Evolutionary conservation across 768 basidiomycete genomes (phyloP).

Genomic region (Pholiota microspora): DNA sequence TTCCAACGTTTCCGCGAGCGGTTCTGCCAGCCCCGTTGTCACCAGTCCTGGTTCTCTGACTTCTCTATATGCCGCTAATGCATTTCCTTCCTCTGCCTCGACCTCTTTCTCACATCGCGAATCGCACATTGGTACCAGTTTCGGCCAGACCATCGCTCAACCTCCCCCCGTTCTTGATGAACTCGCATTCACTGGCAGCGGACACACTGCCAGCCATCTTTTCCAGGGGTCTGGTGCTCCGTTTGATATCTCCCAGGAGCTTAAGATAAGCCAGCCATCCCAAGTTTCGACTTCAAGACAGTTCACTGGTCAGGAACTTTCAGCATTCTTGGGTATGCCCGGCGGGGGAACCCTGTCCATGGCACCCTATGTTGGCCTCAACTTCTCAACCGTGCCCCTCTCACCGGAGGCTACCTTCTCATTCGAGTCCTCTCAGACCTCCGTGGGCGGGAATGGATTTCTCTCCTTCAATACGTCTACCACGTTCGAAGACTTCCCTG

Average conservation of each 20-base stretch:
- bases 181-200: slow-evolving; percentile 7
- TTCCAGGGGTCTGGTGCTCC: background rate
- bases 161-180: background rate
- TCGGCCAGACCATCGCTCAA: background rate
- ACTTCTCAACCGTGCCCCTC: slow-evolving; percentile 2
- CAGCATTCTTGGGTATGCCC: slow-evolving; percentile 36
- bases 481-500: slow-evolving; percentile 1
- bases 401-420: slow-evolving; percentile 1
- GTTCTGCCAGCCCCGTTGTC: background rate
- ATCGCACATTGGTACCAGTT: background rate
- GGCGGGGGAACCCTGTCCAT: slow-evolving; percentile 39
- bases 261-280: background rate
- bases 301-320: slow-evolving; percentile 25
- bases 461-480: background rate
- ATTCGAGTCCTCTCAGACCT: background rate
- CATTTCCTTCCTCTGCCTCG: background rate
- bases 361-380: slow-evolving; percentile 28
- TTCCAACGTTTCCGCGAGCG: background rate
- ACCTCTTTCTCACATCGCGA: background rate
- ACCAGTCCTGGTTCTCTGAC: background rate
- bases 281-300: background rate
- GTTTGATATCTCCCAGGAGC: background rate
- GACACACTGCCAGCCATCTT: background rate
- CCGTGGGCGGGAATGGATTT: background rate
- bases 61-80: background rate